These are phyloP conservation scores for Marasmius sp. DNA, from an alignment of 1,284 basidiomycete genomes.

Conservation along the genomic window DNA sequence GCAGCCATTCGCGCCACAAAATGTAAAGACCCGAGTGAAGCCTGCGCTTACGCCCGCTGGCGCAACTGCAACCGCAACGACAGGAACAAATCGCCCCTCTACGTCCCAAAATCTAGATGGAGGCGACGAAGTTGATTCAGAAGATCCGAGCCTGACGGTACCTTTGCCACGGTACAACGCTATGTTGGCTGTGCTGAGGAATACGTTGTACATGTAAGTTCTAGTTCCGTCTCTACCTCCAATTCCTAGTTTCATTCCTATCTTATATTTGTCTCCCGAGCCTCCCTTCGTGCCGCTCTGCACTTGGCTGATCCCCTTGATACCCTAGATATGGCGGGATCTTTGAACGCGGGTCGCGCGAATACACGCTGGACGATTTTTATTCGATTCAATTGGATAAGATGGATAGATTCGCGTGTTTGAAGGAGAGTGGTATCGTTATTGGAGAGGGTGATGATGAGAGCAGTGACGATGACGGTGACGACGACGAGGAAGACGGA, in stretches of 20 bases:
- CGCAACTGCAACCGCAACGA: not conserved
- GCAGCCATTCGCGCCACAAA: not conserved
- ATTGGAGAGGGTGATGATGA: constrained; percentile 63
- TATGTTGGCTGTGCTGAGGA: constrained; percentile 86
- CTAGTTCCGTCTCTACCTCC: not conserved
- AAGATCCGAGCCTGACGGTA: constrained; percentile 70
- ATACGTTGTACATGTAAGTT: constrained; percentile 81
- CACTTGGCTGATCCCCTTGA: not conserved
- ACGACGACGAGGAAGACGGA: constrained; percentile 53
- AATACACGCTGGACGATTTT: constrained; percentile 88
- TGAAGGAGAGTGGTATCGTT: constrained; percentile 64
- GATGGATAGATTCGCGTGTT: constrained; percentile 71
- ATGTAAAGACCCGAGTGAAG: not conserved
- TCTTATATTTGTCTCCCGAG: not conserved
- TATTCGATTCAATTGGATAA: constrained; percentile 79
- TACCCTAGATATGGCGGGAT: constrained; percentile 80
- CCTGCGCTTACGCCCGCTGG: not conserved
- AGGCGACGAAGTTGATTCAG: constrained; percentile 47
- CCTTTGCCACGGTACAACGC: constrained; percentile 88
- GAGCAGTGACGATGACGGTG: constrained; percentile 59
- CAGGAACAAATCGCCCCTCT: too few species aligned
- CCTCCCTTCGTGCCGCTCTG: too few species aligned
- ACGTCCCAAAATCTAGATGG: constrained; percentile 14
- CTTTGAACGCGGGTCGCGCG: constrained; percentile 75
- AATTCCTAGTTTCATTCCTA: not conserved